Conservation (phyloP, 2,329 filamentous ascomycete genomes). For the Monilinia aucupariae region DNA sequence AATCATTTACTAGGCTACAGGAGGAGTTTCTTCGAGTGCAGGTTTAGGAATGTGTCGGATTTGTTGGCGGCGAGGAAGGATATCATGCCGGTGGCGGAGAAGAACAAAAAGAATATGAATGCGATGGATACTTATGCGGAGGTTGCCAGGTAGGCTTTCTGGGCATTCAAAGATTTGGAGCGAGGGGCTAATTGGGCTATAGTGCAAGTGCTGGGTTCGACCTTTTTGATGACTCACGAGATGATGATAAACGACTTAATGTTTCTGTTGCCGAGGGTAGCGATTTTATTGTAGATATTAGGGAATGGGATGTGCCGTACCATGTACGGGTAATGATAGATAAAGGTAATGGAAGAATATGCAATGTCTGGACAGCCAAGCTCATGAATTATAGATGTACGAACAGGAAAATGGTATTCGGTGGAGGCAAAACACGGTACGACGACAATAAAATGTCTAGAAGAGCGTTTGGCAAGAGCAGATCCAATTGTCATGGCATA, state of each 20-base stretch:
- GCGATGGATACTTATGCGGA: conserved; percentile 98
- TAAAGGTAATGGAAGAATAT: conserved; percentile 53
- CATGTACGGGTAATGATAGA: conserved; percentile 99
- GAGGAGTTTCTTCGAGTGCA: conserved; percentile 79
- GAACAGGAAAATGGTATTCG: conserved; percentile 94
- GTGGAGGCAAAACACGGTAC: conserved; percentile 90
- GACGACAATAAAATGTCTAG: conserved; percentile 76
- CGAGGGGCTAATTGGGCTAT: conserved; percentile 17
- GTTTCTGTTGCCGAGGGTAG: conserved; percentile 77
- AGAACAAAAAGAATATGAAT: conserved; percentile 93
- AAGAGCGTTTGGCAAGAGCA: conserved; percentile 81
- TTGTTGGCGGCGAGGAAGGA: conserved; percentile 77
- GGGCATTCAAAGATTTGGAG: not conserved
- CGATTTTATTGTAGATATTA: conserved; percentile 96
- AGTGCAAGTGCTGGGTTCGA: conserved; percentile 80
- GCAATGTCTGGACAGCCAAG: not conserved
- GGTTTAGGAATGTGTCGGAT: conserved; percentile 82
- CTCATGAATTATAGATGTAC: conserved; percentile 62
- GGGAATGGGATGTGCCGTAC: conserved; percentile 98
- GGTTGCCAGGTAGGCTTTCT: conserved; percentile 67
- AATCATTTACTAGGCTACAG: conserved; percentile 92
- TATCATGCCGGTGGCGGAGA: conserved; percentile 86
- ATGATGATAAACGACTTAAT: conserved; percentile 73
- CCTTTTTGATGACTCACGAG: conserved; percentile 84
- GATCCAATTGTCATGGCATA: conserved; percentile 98